A percentile compares a stretch with the other conserved stretches of the same genome.
These are phyloP conservation scores for Melastoma candidum DNA, from an alignment of 441 rosid genomes.

Conservation along the genomic window DNA sequence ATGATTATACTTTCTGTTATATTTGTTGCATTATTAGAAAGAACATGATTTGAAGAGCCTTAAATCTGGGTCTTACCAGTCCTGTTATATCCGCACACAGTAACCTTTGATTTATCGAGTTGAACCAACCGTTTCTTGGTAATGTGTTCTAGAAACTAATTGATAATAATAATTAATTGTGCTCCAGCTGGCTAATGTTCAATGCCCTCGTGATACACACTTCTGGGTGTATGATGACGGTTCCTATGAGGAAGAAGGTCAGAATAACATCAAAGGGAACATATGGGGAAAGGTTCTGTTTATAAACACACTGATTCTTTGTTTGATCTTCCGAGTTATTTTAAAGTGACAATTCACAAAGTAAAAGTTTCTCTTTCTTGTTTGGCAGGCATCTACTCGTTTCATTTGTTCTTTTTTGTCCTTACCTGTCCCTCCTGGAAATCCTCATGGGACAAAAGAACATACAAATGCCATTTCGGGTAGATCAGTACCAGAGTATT, in stretches of 20 bases:
- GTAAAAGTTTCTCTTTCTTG: conserved; percentile 11
- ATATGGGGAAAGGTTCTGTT: conserved; percentile 41
- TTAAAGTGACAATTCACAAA: conserved; percentile 25
- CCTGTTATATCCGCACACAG: no score
- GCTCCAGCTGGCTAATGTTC: conserved; percentile 35
- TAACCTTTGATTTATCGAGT: no score
- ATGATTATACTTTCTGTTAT: no score
- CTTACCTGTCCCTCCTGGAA: conserved; percentile 15
- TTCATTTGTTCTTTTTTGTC: conserved; percentile 14
- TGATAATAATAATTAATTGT: neutral
- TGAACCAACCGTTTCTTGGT: neutral
- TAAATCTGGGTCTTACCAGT: no score
- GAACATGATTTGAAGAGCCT: no score
- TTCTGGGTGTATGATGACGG: conserved; percentile 45
- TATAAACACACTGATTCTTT: no score
- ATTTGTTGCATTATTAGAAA: no score
- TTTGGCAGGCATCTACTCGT: conserved; percentile 18
- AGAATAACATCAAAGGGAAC: conserved; percentile 35
- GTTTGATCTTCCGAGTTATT: conserved; percentile 1
- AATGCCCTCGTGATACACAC: conserved; percentile 36
- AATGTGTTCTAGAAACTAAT: conserved; percentile 1
- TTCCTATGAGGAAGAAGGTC: conserved; percentile 39
- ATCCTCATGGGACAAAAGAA: conserved; percentile 16
- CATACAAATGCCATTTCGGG: conserved; percentile 19
- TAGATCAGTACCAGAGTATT: conserved; percentile 27